Evolutionary conservation across 1,284 basidiomycete genomes (phyloP), one percentile per base, ranked within the genome.

Genomic region (Coniferiporia sulphurascens): DNA sequence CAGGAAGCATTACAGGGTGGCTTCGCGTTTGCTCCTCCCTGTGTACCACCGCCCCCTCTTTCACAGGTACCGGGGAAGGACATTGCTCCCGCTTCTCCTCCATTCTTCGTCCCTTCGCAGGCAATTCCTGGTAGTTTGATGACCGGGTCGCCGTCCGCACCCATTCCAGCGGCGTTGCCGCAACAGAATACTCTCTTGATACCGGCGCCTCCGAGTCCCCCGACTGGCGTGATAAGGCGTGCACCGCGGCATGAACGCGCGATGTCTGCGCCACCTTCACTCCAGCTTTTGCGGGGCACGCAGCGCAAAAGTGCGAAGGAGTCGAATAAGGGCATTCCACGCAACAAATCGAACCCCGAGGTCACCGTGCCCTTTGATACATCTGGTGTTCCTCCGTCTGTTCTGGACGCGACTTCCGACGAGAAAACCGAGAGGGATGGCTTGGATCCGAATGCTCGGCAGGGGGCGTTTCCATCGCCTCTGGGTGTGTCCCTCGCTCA

Each of bases 241-340:
- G 21, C 27, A 35, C 48, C 50, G 21, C 57, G 55, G 21, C 64
- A 65, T 32, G 61, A 63, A 13, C 65, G 67, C 22, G 62, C 66
- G 7, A 59, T 19, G 49, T 66, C 66, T 17, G 67, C 66, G 27
- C 67, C 67, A 1, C 62, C 66, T 17, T 52, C 61, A 13, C 54
- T 58, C 46, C 56, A 38, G 19, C 12, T 17, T 51, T 15, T 62
- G 55, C 41, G 59, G 59, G 53, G 51, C 43, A n/a, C 36, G 34
- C 43, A 55, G 17, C 59, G 53, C 48, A 60, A 48, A 19, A 36
- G 41, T 8, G 13, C 41, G 21, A 56, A 35, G 36, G 59, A 61
- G 21, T 19, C 22, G 43, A 34, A 55, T 17, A 51, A 58, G 27
- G 34, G 48, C 45, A 43, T 57, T 46, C 13, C 22, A 22, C 60